Base-by-base conservation (phyloP, 1,284 basidiomycete species). In the Trichosporon sp. region DNA sequence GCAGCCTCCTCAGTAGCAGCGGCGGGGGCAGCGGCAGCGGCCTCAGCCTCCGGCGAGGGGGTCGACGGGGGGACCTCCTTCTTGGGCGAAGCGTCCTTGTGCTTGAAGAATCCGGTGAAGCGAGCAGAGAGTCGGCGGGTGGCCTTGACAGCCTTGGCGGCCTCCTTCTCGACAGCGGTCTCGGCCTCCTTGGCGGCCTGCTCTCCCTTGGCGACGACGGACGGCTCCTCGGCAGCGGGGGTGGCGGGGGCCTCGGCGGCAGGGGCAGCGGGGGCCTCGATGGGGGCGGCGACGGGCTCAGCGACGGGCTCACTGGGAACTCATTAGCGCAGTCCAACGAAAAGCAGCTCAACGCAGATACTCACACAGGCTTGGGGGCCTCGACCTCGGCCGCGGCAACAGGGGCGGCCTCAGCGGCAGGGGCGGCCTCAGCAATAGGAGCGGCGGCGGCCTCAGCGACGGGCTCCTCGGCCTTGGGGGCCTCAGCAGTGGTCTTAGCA, bases 91-190 rank as follows among this genome's bases (percentile, higher is more conserved):
- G 70, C 65, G 47, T 75, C 71, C 68, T 79, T 76, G 70, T 75
- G 75, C 68, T 70, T 68, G 71, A 74, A 72, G 71, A 80, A 78
- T 66, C 75, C 75, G 60, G 74, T 77, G 73, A 82, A 75, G 63
- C 80, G 78, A 53, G 79, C 77, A 15, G 81, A 82, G 29, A 82
- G 74, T 47, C 81, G 78, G 69, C 81, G 80, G 68, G 73, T 72
- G 58, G 77, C 75, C 73, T 81, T 81, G 70, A 75, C 66, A 18
- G 70, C 71, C 69, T 78, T 80, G 74, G 67, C 32, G 27, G 71
- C 67, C 67, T 68, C 70, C 64, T 69, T 56, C 65, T 68, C 68
- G 7, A 63, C 47, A n/a, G 64, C 23, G 32, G 63, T 27, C 62
- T 70, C 71, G 13, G 60, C 60, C 29, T 47, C 31, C 47, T 66